Conservation (phyloP, 257 asterid genomes). For the Nicotiana tomentosiformis region DNA sequence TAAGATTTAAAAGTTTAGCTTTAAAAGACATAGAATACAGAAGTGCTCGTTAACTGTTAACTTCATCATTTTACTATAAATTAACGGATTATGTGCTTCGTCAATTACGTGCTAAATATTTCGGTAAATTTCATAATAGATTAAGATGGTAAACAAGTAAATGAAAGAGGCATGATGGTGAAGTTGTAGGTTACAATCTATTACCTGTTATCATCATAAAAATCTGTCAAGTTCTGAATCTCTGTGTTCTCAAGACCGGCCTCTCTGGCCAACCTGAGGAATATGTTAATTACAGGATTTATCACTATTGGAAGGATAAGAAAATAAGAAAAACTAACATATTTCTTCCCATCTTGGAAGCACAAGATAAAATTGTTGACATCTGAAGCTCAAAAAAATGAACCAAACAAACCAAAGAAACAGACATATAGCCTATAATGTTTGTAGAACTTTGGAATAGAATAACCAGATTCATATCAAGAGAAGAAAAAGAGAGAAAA, state of each 20-base stretch:
- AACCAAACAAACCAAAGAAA: not conserved
- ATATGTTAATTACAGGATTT: constrained; percentile 13
- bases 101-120: not conserved
- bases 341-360: not conserved
- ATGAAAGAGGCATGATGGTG: constrained; percentile 7
- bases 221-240: constrained; percentile 88
- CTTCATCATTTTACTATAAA: not conserved
- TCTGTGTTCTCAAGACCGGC: constrained; percentile 89
- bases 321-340: not conserved
- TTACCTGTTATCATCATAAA: constrained; percentile 89
- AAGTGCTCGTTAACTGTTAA: not conserved
- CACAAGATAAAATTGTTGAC: not conserved
- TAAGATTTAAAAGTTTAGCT: not conserved
- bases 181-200: constrained; percentile 13
- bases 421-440: not conserved
- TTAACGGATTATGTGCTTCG: not conserved
- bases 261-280: constrained; percentile 92
- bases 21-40: not conserved
- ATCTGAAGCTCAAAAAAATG: not conserved
- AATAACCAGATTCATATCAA: not conserved
- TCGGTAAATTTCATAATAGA: not conserved
- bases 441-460: not conserved
- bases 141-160: not conserved
- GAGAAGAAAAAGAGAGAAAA: not conserved
- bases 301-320: not conserved